phyloP scores from a whole-genome alignment of 129 eudicot genomes.

The Smallanthus sonchifolius region DNA sequence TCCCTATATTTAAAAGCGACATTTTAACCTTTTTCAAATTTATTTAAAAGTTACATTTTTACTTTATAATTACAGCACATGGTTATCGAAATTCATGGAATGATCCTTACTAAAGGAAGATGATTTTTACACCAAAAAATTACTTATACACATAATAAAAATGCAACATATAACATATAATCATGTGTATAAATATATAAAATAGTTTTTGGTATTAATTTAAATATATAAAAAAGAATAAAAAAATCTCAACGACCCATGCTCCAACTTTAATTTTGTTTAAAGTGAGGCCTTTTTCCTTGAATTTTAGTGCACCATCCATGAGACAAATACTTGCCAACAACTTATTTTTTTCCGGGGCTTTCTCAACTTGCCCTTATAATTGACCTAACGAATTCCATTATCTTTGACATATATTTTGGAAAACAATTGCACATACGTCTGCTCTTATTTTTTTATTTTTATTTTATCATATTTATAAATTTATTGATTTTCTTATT shows the following conservation, averaged over 20 bases:
- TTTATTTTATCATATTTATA: background rate
- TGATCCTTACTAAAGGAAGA: background rate
- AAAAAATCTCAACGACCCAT: background rate
- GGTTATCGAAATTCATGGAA: background rate
- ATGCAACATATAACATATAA: background rate
- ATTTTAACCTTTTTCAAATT: background rate
- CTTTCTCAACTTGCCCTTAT: slow-evolving; percentile 5
- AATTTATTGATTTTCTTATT: background rate
- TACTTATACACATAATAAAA: background rate
- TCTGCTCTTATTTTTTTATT: background rate
- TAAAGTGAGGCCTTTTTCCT: slow-evolving; percentile 11
- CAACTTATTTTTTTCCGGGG: slow-evolving; percentile 10
- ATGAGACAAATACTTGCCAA: slow-evolving; percentile 20
- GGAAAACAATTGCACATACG: background rate
- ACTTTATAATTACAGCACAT: background rate
- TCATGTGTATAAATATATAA: background rate
- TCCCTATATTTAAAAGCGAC: too few species aligned
- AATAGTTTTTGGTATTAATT: background rate
- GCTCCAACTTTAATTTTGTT: slow-evolving; percentile 8
- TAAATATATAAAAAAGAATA: background rate
- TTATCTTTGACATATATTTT: slow-evolving; percentile 14
- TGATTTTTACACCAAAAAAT: background rate
- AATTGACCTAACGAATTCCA: slow-evolving; percentile 19
- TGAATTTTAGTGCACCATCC: slow-evolving; percentile 23
- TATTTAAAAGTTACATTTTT: background rate